Conservation (phyloP, 192 early-diverging fungal genomes). For the Mortierella hygrophila region DNA sequence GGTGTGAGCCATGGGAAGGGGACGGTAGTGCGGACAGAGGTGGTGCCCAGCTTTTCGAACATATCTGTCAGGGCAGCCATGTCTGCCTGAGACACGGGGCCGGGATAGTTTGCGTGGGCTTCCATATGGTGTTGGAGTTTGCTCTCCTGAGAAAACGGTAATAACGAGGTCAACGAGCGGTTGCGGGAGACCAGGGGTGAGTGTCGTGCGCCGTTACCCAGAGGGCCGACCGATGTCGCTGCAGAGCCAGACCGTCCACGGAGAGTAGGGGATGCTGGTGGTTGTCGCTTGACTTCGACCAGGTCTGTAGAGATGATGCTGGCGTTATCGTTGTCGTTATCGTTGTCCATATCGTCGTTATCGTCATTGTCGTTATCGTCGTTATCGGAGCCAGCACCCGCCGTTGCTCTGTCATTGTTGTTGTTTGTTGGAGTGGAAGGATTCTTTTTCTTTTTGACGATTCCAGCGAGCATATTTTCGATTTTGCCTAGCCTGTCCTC, state of each 20-base stretch:
- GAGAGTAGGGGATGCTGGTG: constrained; percentile 38
- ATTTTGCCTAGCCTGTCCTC: constrained; percentile 72
- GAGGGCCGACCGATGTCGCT: neutral
- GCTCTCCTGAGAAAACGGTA: constrained; percentile 39
- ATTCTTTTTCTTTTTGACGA: constrained; percentile 58
- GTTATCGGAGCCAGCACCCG: constrained; percentile 12
- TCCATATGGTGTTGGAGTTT: constrained; percentile 21
- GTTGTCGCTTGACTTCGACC: constrained; percentile 48
- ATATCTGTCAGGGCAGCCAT: constrained; percentile 43
- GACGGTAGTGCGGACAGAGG: constrained; percentile 46
- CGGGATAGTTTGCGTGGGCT: constrained; percentile 25
- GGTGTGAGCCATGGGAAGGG: constrained; percentile 55
- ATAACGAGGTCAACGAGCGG: constrained; percentile 37
- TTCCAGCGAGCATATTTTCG: constrained; percentile 67
- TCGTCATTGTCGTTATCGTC: constrained; percentile 23
- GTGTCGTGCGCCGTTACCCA: constrained; percentile 17
- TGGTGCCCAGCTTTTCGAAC: constrained; percentile 47
- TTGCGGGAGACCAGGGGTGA: constrained; percentile 51
- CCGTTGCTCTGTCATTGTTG: neutral
- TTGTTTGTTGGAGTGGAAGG: neutral
- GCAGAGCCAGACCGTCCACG: constrained; percentile 33
- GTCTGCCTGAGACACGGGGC: constrained; percentile 26
- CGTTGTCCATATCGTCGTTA: constrained; percentile 17
- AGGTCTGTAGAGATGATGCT: constrained; percentile 30
- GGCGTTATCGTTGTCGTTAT: constrained; percentile 19